phyloP scores from a whole-genome alignment of 495 filamentous ascomycete genomes.

The Apiosordaria backusii region DNA sequence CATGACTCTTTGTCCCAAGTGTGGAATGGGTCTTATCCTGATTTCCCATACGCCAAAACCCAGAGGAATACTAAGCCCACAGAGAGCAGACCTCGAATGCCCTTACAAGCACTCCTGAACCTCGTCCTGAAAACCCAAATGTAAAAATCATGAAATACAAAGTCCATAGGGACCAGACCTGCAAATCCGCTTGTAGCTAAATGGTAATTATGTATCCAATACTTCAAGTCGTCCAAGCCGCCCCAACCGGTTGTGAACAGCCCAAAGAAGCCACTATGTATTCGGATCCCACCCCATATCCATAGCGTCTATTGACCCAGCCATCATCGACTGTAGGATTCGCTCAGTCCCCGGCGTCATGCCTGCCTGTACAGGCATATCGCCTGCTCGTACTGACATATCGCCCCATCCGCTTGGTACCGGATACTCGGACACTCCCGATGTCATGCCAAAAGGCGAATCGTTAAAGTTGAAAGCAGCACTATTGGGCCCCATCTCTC shows the following conservation, averaged over 20 bases:
- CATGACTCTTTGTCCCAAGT: too few species aligned
- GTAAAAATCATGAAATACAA: too few species aligned
- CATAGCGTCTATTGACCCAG: constrained; percentile 41
- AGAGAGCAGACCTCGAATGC: too few species aligned
- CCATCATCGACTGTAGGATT: constrained; percentile 47
- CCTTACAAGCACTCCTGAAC: too few species aligned
- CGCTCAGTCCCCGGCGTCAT: constrained; percentile 51
- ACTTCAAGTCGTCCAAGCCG: too few species aligned
- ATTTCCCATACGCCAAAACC: too few species aligned
- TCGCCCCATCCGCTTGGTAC: constrained; percentile 40
- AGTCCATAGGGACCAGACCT: not conserved
- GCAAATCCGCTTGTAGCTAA: not conserved
- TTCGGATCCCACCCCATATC: constrained; percentile 34
- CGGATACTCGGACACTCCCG: constrained; percentile 31
- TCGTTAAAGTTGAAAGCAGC: constrained; percentile 34
- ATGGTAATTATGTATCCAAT: not conserved
- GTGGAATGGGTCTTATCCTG: too few species aligned
- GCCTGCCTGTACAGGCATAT: constrained; percentile 44
- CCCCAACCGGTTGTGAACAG: not conserved
- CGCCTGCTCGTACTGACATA: constrained; percentile 34
- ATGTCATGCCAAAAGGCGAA: constrained; percentile 26
- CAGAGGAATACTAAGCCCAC: too few species aligned
- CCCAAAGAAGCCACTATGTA: constrained; percentile 6
- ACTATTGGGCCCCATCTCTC: constrained; percentile 15
- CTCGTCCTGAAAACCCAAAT: too few species aligned